Evolutionary conservation across 2,329 filamentous ascomycete species (phyloP).

Genomic region (Lojkania enalia): DNA sequence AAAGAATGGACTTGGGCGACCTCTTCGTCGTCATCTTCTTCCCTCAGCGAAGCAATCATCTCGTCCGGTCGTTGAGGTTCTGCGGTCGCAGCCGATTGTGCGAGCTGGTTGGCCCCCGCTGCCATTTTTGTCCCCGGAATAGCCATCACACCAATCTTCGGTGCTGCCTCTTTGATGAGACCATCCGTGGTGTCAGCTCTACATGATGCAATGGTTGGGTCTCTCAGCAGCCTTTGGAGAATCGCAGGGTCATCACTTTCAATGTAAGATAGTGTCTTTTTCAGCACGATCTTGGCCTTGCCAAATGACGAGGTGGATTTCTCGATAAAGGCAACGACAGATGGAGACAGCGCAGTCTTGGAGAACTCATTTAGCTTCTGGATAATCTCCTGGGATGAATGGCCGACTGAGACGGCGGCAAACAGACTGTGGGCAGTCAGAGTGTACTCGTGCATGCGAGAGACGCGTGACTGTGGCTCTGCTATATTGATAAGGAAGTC

Average conservation of each 20-base stretch:
- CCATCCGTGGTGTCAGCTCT: constrained; percentile 73
- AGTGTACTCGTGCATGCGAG: constrained; percentile 89
- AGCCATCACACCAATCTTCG: constrained; percentile 82
- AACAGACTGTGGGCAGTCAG: constrained; percentile 92
- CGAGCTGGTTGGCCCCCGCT: constrained; percentile 76
- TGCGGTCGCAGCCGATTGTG: constrained; percentile 34
- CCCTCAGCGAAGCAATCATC: constrained; percentile 67
- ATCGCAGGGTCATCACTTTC: constrained; percentile 88
- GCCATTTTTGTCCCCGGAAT: constrained; percentile 96
- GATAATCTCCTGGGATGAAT: constrained; percentile 87
- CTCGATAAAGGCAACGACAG: constrained; percentile 77
- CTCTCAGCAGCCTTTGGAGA: constrained; percentile 82
- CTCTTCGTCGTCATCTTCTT: constrained; percentile 81
- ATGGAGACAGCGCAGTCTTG: constrained; percentile 83
- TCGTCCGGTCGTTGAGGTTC: constrained; percentile 51
- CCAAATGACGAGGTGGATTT: constrained; percentile 88
- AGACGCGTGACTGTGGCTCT: constrained; percentile 87
- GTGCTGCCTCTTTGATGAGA: constrained; percentile 78
- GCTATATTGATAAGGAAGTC: constrained; percentile 96
- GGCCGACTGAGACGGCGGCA: constrained; percentile 91
- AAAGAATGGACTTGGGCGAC: constrained; percentile 90
- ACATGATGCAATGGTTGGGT: constrained; percentile 77
- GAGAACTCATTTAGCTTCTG: constrained; percentile 84
- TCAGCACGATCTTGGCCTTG: constrained; percentile 92
- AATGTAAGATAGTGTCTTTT: constrained; percentile 91